Evolutionary conservation across 768 basidiomycete species (phyloP).

Genomic region (Exidia glandulosa): DNA sequence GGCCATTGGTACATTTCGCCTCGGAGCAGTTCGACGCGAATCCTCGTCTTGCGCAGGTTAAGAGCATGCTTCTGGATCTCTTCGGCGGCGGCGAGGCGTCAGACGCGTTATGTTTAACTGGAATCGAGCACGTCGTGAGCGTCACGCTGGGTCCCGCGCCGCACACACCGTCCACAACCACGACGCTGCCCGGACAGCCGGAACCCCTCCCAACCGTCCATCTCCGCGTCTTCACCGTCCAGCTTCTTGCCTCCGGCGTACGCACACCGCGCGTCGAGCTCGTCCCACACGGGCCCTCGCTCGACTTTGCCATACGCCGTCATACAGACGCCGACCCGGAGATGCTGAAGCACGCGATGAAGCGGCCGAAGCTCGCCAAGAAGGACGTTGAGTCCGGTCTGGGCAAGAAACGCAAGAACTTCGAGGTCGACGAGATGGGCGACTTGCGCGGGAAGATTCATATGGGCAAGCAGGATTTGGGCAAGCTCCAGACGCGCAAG

Average conservation of each 20-base stretch:
- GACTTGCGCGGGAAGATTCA: slow-evolving; percentile 87
- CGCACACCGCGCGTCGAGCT: slow-evolving; percentile 75
- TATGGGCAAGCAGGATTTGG: slow-evolving; percentile 79
- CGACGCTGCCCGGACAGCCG: slow-evolving; percentile 11
- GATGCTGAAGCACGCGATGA: slow-evolving; percentile 69
- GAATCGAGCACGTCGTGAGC: slow-evolving; percentile 81
- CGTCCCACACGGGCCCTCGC: slow-evolving; percentile 79
- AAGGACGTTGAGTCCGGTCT: slow-evolving; percentile 74
- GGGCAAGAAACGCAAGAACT: slow-evolving; percentile 89
- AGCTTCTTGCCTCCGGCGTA: slow-evolving; percentile 63
- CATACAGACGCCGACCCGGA: slow-evolving; percentile 68
- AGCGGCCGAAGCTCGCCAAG: slow-evolving; percentile 80
- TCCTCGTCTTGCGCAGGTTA: slow-evolving; percentile 83
- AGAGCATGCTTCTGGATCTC: slow-evolving; percentile 81
- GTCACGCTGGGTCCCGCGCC: slow-evolving; percentile 63
- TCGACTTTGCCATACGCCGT: slow-evolving; percentile 74
- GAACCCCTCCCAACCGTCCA: slow-evolving; percentile 67
- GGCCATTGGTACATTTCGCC: slow-evolving; percentile 91
- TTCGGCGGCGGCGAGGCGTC: slow-evolving; percentile 79
- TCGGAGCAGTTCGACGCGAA: slow-evolving; percentile 93
- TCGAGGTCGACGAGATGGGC: slow-evolving; percentile 97
- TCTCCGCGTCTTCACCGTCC: slow-evolving; percentile 74
- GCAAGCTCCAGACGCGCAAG: slow-evolving; percentile 80
- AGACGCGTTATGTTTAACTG: slow-evolving; percentile 72
- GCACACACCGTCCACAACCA: slow-evolving; percentile 36